A percentile compares a stretch with the other conserved stretches of the same genome.
These are phyloP conservation scores for Diaporthe helianthi DNA, from an alignment of 2,329 filamentous ascomycete genomes.

Conservation along the genomic window DNA sequence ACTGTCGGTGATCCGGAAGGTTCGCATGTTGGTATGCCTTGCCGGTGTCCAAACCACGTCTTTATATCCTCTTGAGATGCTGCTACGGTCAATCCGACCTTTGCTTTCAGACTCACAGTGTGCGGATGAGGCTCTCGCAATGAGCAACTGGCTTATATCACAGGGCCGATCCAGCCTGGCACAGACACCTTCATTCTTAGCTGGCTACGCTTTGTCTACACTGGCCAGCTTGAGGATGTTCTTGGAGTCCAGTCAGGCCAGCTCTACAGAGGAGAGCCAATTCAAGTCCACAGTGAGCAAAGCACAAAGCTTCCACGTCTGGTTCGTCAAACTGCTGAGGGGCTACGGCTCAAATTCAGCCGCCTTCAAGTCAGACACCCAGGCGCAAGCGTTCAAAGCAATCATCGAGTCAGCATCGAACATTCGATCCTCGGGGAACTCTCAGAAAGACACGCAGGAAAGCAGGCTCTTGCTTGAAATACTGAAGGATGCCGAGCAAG, in stretches of 20 bases:
- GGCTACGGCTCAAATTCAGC: conserved; percentile 60
- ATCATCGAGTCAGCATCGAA: conserved; percentile 74
- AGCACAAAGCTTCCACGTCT: conserved; percentile 76
- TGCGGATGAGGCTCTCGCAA: conserved; percentile 86
- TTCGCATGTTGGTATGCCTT: conserved; percentile 81
- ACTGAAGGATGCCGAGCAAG: conserved; percentile 72
- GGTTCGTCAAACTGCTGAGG: conserved; percentile 76
- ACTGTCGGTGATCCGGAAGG: conserved; percentile 84
- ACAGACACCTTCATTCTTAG: conserved; percentile 75
- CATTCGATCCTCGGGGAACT: conserved; percentile 73
- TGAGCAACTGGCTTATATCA: conserved; percentile 82
- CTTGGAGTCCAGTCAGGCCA: conserved; percentile 75
- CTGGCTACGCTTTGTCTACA: conserved; percentile 80
- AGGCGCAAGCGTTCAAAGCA: conserved; percentile 65
- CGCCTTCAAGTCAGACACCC: conserved; percentile 54
- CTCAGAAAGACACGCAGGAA: conserved; percentile 74
- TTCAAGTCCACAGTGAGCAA: conserved; percentile 79
- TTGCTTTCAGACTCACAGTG: conserved; percentile 86
- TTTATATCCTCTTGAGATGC: conserved; percentile 89
- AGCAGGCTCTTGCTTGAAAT: conserved; percentile 81
- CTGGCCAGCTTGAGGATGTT: conserved; percentile 81
- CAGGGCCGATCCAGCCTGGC: conserved; percentile 71
- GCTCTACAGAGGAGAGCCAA: conserved; percentile 85
- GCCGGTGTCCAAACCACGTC: conserved; percentile 75
- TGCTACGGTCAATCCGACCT: conserved; percentile 78